A percentile compares a stretch with the other conserved stretches of the same genome.
phyloP scores from a whole-genome alignment of 1,139 yeast species.

The Zygosaccharomyces sapae region DNA sequence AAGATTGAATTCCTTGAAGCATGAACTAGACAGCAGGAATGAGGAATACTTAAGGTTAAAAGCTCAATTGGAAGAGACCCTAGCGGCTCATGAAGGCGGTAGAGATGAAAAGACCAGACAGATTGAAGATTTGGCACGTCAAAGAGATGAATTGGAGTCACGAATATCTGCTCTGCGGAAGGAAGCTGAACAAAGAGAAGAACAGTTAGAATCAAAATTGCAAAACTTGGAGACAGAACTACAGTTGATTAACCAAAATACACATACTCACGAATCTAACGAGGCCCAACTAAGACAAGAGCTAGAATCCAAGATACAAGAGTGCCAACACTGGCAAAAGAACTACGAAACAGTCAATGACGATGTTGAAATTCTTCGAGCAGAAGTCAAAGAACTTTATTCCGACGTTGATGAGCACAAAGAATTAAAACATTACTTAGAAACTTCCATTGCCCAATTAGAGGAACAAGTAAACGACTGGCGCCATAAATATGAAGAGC shows the following conservation, averaged over 20 bases:
- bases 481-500: constrained; percentile 20
- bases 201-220: too few species aligned
- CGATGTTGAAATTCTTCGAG: constrained; percentile 29
- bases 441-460: constrained; percentile 19
- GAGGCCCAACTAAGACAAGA: constrained; percentile 2
- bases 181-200: constrained; percentile 3
- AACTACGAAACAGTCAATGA: constrained; percentile 27
- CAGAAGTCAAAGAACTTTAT: constrained; percentile 28
- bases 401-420: constrained; percentile 21
- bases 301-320: constrained; percentile 14
- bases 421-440: constrained; percentile 20
- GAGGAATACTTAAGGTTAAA: constrained; percentile 12
- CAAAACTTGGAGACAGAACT: constrained; percentile 5
- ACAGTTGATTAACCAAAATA: background rate
- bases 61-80: constrained; percentile 11
- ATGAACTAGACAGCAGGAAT: constrained; percentile 11
- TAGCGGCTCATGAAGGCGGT: constrained; percentile 12
- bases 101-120: constrained; percentile 16
- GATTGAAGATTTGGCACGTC: constrained; percentile 12
- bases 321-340: constrained; percentile 17
- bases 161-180: constrained; percentile 9
- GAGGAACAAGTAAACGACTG: constrained; percentile 21
- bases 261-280: constrained; percentile 16
- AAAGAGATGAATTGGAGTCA: constrained; percentile 12
- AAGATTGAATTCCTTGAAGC: constrained; percentile 10